These are phyloP conservation scores for Protomyces lactucae-debilis DNA, from an alignment of 1,139 yeast species.

Conservation along the genomic window DNA sequence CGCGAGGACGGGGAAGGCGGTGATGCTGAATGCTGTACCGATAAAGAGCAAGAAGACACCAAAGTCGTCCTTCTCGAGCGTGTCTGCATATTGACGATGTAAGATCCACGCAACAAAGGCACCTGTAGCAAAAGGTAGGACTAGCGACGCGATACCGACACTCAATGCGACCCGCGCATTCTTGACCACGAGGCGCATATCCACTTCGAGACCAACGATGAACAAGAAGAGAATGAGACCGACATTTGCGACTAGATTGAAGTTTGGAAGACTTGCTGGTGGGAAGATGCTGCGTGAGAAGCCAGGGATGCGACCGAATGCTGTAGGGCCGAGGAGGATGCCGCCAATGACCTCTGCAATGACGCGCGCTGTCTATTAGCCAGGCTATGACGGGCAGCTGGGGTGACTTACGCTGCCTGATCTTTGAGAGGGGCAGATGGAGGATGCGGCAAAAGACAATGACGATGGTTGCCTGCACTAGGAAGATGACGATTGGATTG, in stretches of 20 bases:
- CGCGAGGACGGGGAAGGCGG: constrained; percentile 79
- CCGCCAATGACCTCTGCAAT: constrained; percentile 51
- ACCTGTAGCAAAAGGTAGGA: constrained; percentile 72
- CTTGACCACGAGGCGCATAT: constrained; percentile 55
- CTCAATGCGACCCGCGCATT: constrained; percentile 57
- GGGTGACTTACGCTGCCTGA: constrained; percentile 71
- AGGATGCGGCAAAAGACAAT: constrained; percentile 52
- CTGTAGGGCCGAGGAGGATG: constrained; percentile 59
- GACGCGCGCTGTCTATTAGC: constrained; percentile 6
- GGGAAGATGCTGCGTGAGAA: constrained; percentile 66
- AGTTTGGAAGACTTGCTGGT: constrained; percentile 53
- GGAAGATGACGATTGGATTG: constrained; percentile 56
- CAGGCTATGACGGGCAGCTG: constrained; percentile 34
- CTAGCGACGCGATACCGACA: constrained; percentile 67
- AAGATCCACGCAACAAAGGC: constrained; percentile 65
- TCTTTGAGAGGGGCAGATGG: constrained; percentile 53
- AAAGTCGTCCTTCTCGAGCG: constrained; percentile 35
- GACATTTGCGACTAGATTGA: constrained; percentile 59
- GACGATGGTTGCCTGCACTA: constrained; percentile 56
- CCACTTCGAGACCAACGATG: constrained; percentile 74
- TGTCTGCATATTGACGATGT: constrained; percentile 49
- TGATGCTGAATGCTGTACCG: constrained; percentile 59
- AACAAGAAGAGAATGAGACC: constrained; percentile 71
- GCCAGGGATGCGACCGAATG: constrained; percentile 60
- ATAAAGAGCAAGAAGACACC: constrained; percentile 33